Evolutionary conservation across 352 stramenopile species (phyloP).

Genomic region (Globisporangium mamillatum): DNA sequence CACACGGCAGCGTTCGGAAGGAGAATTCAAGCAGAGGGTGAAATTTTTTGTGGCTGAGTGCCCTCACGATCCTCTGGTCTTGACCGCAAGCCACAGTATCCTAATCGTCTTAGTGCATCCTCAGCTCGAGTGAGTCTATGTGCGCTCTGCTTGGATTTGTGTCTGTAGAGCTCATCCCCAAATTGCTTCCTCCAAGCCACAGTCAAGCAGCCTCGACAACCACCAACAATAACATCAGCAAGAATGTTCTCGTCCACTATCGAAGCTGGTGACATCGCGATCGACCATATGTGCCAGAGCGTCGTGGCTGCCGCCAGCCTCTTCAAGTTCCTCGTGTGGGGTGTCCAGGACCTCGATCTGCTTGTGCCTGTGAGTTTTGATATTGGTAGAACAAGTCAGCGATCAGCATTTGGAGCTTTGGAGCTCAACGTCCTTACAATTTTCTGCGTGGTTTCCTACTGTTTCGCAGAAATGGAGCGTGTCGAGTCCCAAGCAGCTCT

Average conservation of each 20-base stretch:
- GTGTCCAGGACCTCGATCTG: background rate
- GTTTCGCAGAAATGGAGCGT: background rate
- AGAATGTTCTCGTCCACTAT: conserved; percentile 2
- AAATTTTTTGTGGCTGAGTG: no score
- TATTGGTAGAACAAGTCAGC: background rate
- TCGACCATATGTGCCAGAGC: background rate
- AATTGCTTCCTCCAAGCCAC: background rate
- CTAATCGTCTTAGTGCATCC: no score
- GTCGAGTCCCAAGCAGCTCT: background rate
- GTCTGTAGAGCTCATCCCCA: background rate
- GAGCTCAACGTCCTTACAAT: background rate
- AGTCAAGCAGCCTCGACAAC: background rate
- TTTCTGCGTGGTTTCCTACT: background rate
- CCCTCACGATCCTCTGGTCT: no score
- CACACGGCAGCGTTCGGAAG: no score
- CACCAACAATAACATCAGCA: background rate
- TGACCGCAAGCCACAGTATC: no score
- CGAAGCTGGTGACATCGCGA: background rate
- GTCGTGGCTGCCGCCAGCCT: background rate
- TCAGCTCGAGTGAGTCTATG: no score
- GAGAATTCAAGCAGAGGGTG: no score
- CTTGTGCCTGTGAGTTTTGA: background rate
- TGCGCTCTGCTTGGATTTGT: no score
- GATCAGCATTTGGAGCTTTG: background rate
- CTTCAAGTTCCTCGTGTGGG: background rate